phyloP scores from a whole-genome alignment of 2,329 filamentous ascomycete species.

The Sodiomyces alkalinus region DNA sequence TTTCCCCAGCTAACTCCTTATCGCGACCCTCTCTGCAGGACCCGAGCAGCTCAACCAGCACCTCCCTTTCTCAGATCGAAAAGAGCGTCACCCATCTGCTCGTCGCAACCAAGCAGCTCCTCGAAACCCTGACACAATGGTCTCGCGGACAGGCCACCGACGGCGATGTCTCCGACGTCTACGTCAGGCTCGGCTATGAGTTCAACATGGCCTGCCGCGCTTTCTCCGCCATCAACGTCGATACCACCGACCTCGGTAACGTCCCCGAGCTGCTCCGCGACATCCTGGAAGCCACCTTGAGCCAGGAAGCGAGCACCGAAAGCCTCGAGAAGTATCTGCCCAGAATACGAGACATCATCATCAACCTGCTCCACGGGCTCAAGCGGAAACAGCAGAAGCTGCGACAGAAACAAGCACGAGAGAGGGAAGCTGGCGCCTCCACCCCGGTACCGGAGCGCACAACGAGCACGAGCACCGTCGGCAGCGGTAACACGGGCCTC shows the following conservation, averaged over 20 bases:
- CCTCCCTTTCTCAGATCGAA: conserved; percentile 84
- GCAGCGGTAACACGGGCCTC: conserved; percentile 40
- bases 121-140: conserved; percentile 96
- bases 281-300: conserved; percentile 90
- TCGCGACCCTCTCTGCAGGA: conserved; percentile 5
- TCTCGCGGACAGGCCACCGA: conserved; percentile 85
- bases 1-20: conserved; percentile 3
- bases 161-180: conserved; percentile 92
- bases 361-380: conserved; percentile 86
- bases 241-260: conserved; percentile 85
- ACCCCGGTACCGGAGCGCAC: conserved; percentile 28
- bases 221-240: conserved; percentile 92
- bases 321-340: conserved; percentile 90
- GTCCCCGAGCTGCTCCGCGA: conserved; percentile 81
- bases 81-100: conserved; percentile 97
- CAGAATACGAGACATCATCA: conserved; percentile 94
- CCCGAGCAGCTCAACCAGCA: conserved; percentile 40
- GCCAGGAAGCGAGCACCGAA: conserved; percentile 86
- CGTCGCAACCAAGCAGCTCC: conserved; percentile 91
- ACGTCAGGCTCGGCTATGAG: conserved; percentile 92
- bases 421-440: conserved; percentile 32
- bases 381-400: conserved; percentile 95
- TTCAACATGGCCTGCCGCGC: conserved; percentile 98
- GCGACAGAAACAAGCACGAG: conserved; percentile 44
- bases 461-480: conserved; percentile 43